A percentile compares a stretch with the other conserved stretches of the same genome.
phyloP scores from a whole-genome alignment of 305 asterid genomes.

The Vinca major region DNA sequence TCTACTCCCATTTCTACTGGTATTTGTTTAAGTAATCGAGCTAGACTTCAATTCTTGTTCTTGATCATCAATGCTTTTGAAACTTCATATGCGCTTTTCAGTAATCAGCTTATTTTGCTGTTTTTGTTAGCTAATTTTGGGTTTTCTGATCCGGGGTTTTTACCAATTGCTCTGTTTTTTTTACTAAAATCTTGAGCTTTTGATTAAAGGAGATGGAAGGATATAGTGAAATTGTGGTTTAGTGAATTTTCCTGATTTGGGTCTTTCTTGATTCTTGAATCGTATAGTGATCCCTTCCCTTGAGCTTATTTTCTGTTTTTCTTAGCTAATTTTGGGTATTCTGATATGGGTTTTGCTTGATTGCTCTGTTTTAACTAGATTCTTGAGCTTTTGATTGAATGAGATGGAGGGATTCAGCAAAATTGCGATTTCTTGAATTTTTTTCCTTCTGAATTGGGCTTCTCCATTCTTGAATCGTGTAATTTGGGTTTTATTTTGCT shows the following conservation, averaged over 20 bases:
- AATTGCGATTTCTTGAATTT: too few species aligned
- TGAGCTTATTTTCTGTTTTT: too few species aligned
- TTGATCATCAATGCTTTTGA: constrained; percentile 3
- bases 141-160: constrained; percentile 20
- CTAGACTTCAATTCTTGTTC: background rate
- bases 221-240: constrained; percentile 1
- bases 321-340: too few species aligned
- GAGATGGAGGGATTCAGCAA: too few species aligned
- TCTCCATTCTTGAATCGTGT: background rate
- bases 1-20: background rate
- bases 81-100: constrained; percentile 4
- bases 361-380: too few species aligned
- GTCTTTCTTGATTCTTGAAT: too few species aligned
- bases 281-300: too few species aligned
- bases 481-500: constrained; percentile 22
- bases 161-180: constrained; percentile 17
- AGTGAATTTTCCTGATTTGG: constrained; percentile 13
- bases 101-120: background rate
- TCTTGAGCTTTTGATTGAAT: too few species aligned
- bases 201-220: background rate
- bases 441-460: too few species aligned
- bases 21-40: background rate
- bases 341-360: too few species aligned
- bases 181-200: constrained; percentile 16
- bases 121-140: constrained; percentile 11